Base-by-base conservation (phyloP, 2,329 filamentous ascomycete species). In the Arthrobotrys musiformis region DNA sequence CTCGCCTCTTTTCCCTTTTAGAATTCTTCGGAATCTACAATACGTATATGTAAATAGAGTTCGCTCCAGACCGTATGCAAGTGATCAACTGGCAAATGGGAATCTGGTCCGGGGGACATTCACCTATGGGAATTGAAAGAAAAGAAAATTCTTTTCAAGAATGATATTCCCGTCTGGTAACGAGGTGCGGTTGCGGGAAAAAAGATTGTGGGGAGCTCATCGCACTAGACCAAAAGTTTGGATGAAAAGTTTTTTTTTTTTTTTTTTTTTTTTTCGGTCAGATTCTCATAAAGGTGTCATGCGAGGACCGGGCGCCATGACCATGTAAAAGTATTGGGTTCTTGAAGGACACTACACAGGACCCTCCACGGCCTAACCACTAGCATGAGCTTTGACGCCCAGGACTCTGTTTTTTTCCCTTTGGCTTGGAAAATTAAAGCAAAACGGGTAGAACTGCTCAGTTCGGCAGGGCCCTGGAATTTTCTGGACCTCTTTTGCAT, bases 171-270 rank as follows among this genome's bases (percentile, higher is more conserved):
- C 52, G 17, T 52, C 37, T 58, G 64, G 64, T 70, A 70, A 76
- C 70, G 63, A 75, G 70, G 63, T 50, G 70, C 62, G 61, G 44
- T 54, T 74, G 70, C 69, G 30, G 52, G 54, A 74, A 67, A 48
- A 35, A 35, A 35, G 30, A 62, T 54, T 70, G 72, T 76, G 72
- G 72, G 72, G 72, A 76, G 72, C 72, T 76, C 72, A 76, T 76
- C 72, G 72, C 72, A 76, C 64, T 76, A 76, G 54, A 11, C 48
- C 42, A 40, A 69, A 76, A 66, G 64, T 76, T 70, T 69, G 64
- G 64, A 70, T 28, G 64, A 76, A 76, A 76, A 70, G 24, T 30
- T 52, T 73, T 73, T 44, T 24, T 22, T 52, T 52, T 50, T 28
- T 28, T 28, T 50, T 46, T 22, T 4, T 22, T 22, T 46, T 13